Evolutionary conservation across 2,329 filamentous ascomycete genomes (phyloP), one percentile per base, ranked within the genome.

Genomic region (Didymella lethalis): DNA sequence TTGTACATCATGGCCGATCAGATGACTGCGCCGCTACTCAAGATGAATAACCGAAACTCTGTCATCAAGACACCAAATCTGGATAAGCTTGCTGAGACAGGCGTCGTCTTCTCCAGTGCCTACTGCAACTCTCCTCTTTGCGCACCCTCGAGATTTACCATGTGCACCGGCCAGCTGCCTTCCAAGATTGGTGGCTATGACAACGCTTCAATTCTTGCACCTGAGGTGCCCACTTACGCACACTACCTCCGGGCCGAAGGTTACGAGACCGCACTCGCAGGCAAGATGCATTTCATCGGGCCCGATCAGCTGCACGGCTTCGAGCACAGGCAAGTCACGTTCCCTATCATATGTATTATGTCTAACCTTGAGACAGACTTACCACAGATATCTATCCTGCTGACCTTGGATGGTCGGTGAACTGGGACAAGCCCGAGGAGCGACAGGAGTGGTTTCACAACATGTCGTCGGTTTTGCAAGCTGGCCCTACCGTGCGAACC

Each of bases 1-100:
- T 83, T 93, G 46, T 97, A 95, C 83, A 96, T 97, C 81, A 97
- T 97, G 93, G 93, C 93, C 54, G 93, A 97, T 79, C 93, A 97
- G 81, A 87, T 97, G 77, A 91, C 93, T 18, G 93, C 93, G 28
- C 93, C 93, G 18, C 85, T 93, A 68, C 86, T 97, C 67, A 94
- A 93, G 81, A 94, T 97, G 82, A 93, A 97, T 82, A 93, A 97
- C 78, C 85, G 88, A 45, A 83, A 90, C 51, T 96, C 93, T 1
- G 90, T 91, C 75, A 97, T 97, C 84, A 91, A 93, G 79, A 97
- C 93, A 0, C 93, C 93, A 47, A 89, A 97, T 79, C 86, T 97
- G 60, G 92, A 97, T 78, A 86, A 87, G 50, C 84, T 97, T 63
- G 92, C 93, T 2, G 86, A 88, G 65, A 86, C 86, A 61, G 90